Evolutionary conservation across 257 asterid species (phyloP).

Genomic region (Nicotiana benthamiana): DNA sequence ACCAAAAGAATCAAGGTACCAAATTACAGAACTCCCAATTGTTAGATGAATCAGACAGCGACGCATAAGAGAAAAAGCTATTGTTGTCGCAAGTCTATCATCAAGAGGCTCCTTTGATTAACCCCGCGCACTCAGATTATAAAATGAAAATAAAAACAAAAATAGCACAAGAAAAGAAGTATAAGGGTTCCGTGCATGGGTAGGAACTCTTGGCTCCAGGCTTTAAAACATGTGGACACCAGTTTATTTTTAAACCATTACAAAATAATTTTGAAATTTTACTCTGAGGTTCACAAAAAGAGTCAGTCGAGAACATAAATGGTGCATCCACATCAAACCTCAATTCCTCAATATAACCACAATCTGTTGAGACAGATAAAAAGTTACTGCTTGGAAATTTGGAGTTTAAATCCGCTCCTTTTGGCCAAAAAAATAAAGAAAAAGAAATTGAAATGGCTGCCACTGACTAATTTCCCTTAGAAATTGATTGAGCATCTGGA

Average conservation of each 20-base stretch:
- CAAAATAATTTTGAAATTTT: not conserved
- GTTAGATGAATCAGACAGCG: slow-evolving; percentile 13
- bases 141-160: not conserved
- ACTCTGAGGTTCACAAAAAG: not conserved
- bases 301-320: not conserved
- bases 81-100: not conserved
- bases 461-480: not conserved
- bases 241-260: not conserved
- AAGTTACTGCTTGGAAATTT: not conserved
- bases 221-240: not conserved
- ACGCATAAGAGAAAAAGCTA: not conserved
- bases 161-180: not conserved
- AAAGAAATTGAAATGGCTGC: not conserved
- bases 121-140: not conserved
- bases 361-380: not conserved
- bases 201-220: not conserved
- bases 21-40: not conserved
- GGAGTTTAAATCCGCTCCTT: not conserved
- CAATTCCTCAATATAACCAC: not conserved
- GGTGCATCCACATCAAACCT: not conserved
- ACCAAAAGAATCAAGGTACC: slow-evolving; percentile 22
- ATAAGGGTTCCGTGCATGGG: not conserved
- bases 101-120: not conserved
- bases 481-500: not conserved
- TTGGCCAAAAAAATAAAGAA: not conserved